phyloP scores from a whole-genome alignment of 2,329 filamentous ascomycete species.

The Venturia asperata region DNA sequence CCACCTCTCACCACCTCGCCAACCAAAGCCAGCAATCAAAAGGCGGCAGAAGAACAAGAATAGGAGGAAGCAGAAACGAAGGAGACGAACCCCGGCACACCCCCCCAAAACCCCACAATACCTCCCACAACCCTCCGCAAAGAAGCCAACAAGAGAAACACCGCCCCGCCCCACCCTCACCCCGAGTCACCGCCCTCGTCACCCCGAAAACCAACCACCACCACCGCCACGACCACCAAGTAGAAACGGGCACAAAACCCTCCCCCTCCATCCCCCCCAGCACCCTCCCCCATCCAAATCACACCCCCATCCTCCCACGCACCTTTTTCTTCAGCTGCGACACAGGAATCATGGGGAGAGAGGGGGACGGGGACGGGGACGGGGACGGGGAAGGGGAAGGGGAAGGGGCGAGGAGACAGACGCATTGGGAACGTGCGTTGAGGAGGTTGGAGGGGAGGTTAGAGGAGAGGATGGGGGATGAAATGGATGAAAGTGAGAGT shows the following conservation, averaged over 20 bases:
- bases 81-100: too few relatives aligned
- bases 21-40: not conserved
- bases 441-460: not conserved
- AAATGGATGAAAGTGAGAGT: too few relatives aligned
- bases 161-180: not conserved
- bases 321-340: not conserved
- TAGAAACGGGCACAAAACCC: not conserved
- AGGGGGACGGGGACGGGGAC: too few relatives aligned
- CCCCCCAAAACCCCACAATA: too few relatives aligned
- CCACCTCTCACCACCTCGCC: not conserved
- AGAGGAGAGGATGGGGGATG: not conserved
- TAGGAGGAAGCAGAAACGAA: too few relatives aligned
- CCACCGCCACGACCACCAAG: not conserved
- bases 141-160: not conserved
- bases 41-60: not conserved
- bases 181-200: not conserved
- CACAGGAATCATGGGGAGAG: too few relatives aligned
- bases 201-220: not conserved
- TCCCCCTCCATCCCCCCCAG: not conserved
- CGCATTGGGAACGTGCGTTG: not conserved
- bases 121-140: too few relatives aligned
- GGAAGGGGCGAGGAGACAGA: not conserved
- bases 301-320: not conserved
- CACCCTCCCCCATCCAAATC: not conserved
- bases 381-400: too few relatives aligned